A percentile compares a stretch with the other conserved stretches of the same genome.
Conservation (phyloP, 78 protist genomes). For the Andalucia godoyi region DNA sequence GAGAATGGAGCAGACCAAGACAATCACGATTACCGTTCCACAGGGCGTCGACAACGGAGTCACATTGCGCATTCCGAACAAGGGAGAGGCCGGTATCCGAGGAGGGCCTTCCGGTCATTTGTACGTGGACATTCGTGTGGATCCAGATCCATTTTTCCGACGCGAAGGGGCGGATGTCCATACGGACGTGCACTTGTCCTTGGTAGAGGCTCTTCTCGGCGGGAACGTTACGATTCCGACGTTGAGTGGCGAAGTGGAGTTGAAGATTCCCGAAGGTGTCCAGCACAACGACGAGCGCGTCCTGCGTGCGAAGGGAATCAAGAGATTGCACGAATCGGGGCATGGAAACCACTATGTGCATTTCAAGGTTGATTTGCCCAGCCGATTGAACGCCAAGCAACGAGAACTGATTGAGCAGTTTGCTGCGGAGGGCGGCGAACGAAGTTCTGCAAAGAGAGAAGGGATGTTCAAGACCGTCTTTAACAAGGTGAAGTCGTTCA, state of each 20-base stretch:
- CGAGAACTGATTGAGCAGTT: neutral
- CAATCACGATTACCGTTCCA: conserved; percentile 14
- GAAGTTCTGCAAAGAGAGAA: too few species aligned
- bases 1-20: neutral
- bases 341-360: conserved; percentile 53
- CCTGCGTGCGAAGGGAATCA: conserved; percentile 45
- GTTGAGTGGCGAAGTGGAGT: conserved; percentile 33
- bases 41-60: conserved; percentile 58
- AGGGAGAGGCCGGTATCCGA: conserved; percentile 47
- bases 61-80: conserved; percentile 26
- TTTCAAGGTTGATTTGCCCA: conserved; percentile 49
- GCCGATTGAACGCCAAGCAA: neutral
- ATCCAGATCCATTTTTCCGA: conserved; percentile 32
- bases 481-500: too few species aligned
- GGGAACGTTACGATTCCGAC: conserved; percentile 44
- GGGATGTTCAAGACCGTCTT: too few species aligned
- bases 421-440: neutral
- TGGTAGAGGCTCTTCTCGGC: conserved; percentile 62
- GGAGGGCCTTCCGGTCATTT: conserved; percentile 40
- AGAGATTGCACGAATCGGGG: neutral
- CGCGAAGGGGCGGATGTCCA: conserved; percentile 20
- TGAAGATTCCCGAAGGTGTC: conserved; percentile 54
- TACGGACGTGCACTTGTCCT: conserved; percentile 46
- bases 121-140: conserved; percentile 30
- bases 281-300: conserved; percentile 56